phyloP scores from a whole-genome alignment of 257 asterid genomes.

The Penstemon newberryi region DNA sequence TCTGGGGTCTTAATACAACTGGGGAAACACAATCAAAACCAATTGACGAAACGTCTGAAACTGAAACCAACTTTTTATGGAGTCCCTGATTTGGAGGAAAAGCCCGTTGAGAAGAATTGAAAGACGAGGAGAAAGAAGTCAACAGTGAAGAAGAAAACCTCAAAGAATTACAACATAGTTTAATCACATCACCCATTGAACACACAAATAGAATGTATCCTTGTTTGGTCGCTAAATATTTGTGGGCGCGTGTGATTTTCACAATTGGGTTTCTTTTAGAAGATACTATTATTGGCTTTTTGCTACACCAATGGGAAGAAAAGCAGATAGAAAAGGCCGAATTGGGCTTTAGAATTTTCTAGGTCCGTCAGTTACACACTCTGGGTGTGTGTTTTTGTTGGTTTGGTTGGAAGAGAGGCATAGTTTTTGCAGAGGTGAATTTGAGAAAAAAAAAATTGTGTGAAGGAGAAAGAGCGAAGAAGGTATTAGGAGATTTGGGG shows the following conservation, averaged over 20 bases:
- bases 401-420: background rate
- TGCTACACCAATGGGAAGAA: conserved; percentile 22
- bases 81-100: conserved; percentile 37
- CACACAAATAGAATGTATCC: background rate
- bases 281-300: background rate
- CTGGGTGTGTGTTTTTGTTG: conserved; percentile 16
- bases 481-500: background rate
- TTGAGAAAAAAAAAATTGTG: conserved; percentile 15
- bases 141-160: conserved; percentile 51
- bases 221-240: too few species aligned
- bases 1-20: conserved; percentile 41
- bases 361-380: conserved; percentile 23
- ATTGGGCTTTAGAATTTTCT: conserved; percentile 28
- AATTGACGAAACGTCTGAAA: conserved; percentile 37
- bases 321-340: conserved; percentile 25
- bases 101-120: conserved; percentile 45
- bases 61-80: conserved; percentile 45
- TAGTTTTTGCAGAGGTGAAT: background rate
- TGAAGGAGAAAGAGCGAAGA: conserved; percentile 32
- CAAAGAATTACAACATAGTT: conserved; percentile 47
- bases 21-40: conserved; percentile 44
- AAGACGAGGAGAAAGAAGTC: conserved; percentile 51
- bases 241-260: background rate
- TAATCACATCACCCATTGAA: conserved; percentile 67
- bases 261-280: conserved; percentile 10